These are phyloP conservation scores for Berkeleyomyces rouxiae DNA, from an alignment of 2,329 filamentous ascomycete genomes.

Conservation along the genomic window DNA sequence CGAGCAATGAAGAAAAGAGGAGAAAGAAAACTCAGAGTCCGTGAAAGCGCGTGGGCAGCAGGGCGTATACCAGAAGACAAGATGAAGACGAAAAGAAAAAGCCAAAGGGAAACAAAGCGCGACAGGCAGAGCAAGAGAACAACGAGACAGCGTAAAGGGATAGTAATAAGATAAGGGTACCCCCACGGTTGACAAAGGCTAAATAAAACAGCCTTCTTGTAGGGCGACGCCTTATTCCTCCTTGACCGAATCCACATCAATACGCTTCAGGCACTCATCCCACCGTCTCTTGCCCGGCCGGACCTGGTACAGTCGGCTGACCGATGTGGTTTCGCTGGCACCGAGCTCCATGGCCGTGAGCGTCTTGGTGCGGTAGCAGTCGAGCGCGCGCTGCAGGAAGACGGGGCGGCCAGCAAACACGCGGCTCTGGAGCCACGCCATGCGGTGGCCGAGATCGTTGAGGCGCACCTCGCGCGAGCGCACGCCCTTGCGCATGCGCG, in stretches of 20 bases:
- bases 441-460: conserved; percentile 84
- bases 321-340: conserved; percentile 55
- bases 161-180: background rate
- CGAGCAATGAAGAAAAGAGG: background rate
- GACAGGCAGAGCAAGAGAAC: background rate
- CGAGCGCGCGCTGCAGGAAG: conserved; percentile 85
- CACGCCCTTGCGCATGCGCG: conserved; percentile 51
- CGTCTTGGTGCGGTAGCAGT: conserved; percentile 88
- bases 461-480: conserved; percentile 73
- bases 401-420: conserved; percentile 75
- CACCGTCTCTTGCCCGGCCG: conserved; percentile 69
- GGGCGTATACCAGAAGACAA: conserved; percentile 1
- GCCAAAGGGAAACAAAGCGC: background rate
- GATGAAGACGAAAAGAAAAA: background rate
- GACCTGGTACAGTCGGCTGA: conserved; percentile 77
- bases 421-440: conserved; percentile 92
- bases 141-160: background rate
- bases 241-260: conserved; percentile 18
- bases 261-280: conserved; percentile 37
- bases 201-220: background rate
- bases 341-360: conserved; percentile 62
- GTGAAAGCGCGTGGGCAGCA: conserved; percentile 1
- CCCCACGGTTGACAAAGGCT: background rate
- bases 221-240: background rate
- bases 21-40: conserved; percentile 1